Evolutionary conservation across 2,329 filamentous ascomycete species (phyloP).

Genomic region (Colletotrichum cereale): DNA sequence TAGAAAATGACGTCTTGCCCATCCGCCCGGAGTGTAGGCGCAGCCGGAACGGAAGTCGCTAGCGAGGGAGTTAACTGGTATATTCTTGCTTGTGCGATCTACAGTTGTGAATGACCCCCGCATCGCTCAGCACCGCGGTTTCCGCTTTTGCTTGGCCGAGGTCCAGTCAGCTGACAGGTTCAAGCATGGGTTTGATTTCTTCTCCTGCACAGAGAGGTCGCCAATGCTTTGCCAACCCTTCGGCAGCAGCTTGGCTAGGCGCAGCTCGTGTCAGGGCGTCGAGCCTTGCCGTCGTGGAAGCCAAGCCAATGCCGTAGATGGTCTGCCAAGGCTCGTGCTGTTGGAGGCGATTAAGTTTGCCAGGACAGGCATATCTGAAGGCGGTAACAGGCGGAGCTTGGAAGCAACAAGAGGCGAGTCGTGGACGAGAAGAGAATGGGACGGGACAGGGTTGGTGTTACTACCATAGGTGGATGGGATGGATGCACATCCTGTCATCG

Average conservation of each 20-base stretch:
- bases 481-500: constrained; percentile 2
- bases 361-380: constrained; percentile 1
- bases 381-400: neutral
- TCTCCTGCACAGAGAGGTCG: neutral
- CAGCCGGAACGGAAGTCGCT: too few relatives aligned
- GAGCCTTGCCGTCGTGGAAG: neutral
- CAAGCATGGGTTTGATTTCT: neutral
- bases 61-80: constrained; percentile 9
- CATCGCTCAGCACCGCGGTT: neutral
- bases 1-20: too few relatives aligned
- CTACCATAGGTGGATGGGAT: neutral
- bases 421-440: constrained; percentile 5
- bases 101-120: neutral
- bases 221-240: constrained; percentile 35
- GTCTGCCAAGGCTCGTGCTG: constrained; percentile 5
- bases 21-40: too few relatives aligned
- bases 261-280: constrained; percentile 6
- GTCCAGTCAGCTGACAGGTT: constrained; percentile 18
- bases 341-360: neutral
- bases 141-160: constrained; percentile 14
- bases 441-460: constrained; percentile 5
- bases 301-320: neutral
- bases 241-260: constrained; percentile 37
- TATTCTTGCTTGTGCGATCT: too few relatives aligned
- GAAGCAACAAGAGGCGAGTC: neutral